Conservation (phyloP, 164 flowering plant species). For the Stephania yunnanensis region DNA sequence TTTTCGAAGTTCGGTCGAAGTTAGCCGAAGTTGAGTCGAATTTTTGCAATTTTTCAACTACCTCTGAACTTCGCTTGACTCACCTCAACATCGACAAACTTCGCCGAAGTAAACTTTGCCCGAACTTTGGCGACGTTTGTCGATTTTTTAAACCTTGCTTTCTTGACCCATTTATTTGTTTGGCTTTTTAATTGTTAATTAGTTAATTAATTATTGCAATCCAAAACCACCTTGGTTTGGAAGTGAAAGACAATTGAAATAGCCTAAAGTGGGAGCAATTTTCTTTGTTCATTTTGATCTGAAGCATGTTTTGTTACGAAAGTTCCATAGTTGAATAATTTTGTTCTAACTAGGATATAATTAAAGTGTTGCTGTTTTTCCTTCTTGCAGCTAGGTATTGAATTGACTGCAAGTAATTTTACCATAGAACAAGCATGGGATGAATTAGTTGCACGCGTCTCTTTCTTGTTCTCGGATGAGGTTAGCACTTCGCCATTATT, state of each 20-base stretch:
- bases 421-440: constrained; percentile 50
- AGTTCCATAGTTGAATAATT: no score
- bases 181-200: neutral
- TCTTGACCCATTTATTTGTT: neutral
- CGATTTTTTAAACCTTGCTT: no score
- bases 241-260: neutral
- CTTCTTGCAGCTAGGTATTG: constrained; percentile 68
- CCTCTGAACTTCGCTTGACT: no score
- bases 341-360: no score
- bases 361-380: neutral
- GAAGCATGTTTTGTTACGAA: neutral
- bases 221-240: neutral
- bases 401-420: constrained; percentile 24
- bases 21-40: no score
- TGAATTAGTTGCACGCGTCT: constrained; percentile 50
- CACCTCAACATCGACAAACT: no score
- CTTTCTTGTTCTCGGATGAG: constrained; percentile 69
- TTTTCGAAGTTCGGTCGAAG: no score
- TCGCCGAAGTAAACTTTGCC: no score
- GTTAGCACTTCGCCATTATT: constrained; percentile 30
- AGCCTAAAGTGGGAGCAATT: neutral
- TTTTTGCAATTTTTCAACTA: no score
- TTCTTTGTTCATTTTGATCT: neutral
- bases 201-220: neutral
- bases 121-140: no score